Percentiles rank a stretch among this genome's conserved stretches.
These are phyloP conservation scores for Bolboschoenus planiculmis DNA, from an alignment of 176 grass and related monocot genomes.

Conservation along the genomic window DNA sequence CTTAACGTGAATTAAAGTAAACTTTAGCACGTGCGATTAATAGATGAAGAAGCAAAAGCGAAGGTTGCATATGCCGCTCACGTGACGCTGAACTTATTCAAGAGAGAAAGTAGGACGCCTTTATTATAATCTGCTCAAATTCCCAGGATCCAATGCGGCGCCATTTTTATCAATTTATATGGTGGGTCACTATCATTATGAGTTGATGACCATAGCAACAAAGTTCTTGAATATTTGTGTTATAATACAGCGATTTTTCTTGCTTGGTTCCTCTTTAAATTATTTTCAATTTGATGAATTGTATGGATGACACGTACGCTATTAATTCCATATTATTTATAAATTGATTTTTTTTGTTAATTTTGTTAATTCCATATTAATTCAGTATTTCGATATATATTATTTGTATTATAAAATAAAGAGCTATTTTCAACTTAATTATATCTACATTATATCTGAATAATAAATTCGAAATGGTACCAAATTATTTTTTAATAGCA, in stretches of 20 bases:
- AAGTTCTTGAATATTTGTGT: no score
- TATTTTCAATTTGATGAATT: not conserved
- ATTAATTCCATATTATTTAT: not conserved
- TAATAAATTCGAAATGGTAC: not conserved
- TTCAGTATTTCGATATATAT: not conserved
- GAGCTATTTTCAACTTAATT: not conserved
- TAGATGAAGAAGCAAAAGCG: slow-evolving; percentile 9
- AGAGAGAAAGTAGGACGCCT: slow-evolving; percentile 11
- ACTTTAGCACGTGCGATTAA: not conserved
- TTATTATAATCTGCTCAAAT: not conserved
- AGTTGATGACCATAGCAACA: no score
- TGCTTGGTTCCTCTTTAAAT: not conserved
- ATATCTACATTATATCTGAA: not conserved
- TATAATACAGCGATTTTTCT: no score
- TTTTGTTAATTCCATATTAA: not conserved
- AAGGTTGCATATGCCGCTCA: slow-evolving; percentile 15
- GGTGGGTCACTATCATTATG: not conserved
- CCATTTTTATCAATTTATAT: not conserved
- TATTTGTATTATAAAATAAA: not conserved
- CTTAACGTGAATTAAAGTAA: slow-evolving; percentile 24
- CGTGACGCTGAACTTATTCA: slow-evolving; percentile 2
- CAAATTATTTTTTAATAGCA: not conserved
- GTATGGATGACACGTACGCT: not conserved
- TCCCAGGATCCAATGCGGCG: not conserved
- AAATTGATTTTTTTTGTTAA: not conserved